These are phyloP conservation scores for Phytophthora podocarpi DNA, from an alignment of 352 stramenopile genomes.

Conservation along the genomic window DNA sequence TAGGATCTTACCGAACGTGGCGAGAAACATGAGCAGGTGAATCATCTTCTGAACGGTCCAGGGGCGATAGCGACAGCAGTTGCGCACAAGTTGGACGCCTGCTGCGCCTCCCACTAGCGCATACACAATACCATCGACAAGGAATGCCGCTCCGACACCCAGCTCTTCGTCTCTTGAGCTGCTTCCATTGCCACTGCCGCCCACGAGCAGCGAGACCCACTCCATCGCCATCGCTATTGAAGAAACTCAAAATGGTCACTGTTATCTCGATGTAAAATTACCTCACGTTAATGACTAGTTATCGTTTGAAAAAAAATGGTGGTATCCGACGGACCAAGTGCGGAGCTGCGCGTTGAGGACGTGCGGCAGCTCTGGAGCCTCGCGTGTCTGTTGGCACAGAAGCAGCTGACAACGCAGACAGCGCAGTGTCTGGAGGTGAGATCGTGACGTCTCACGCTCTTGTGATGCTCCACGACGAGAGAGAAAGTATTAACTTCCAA, in stretches of 20 bases:
- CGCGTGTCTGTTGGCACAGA: constrained; percentile 46
- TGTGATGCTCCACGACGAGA: not conserved
- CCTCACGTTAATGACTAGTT: constrained; percentile 16
- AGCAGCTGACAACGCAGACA: constrained; percentile 46
- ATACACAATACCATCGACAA: constrained; percentile 72
- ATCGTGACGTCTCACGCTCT: not conserved
- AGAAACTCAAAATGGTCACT: constrained; percentile 22
- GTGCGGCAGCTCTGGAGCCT: constrained; percentile 69
- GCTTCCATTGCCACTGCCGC: constrained; percentile 8
- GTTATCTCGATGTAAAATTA: not conserved
- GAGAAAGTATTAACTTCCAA: not conserved
- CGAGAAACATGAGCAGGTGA: constrained; percentile 82
- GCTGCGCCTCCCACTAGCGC: constrained; percentile 61
- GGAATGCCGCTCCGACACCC: constrained; percentile 67
- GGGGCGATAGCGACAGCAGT: constrained; percentile 80
- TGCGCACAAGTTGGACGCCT: constrained; percentile 78
- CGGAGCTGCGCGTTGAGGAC: constrained; percentile 31
- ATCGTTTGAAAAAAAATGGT: constrained; percentile 21
- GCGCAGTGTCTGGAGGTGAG: constrained; percentile 57
- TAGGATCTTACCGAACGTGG: constrained; percentile 54
- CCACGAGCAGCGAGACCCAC: constrained; percentile 16
- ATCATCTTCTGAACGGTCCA: constrained; percentile 91
- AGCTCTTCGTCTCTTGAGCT: constrained; percentile 36
- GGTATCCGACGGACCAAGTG: not conserved
- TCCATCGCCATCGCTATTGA: constrained; percentile 16